Evolutionary conservation across 495 filamentous ascomycete species (phyloP), one percentile per base, ranked within the genome.

Genomic region (Terfezia claveryi): DNA sequence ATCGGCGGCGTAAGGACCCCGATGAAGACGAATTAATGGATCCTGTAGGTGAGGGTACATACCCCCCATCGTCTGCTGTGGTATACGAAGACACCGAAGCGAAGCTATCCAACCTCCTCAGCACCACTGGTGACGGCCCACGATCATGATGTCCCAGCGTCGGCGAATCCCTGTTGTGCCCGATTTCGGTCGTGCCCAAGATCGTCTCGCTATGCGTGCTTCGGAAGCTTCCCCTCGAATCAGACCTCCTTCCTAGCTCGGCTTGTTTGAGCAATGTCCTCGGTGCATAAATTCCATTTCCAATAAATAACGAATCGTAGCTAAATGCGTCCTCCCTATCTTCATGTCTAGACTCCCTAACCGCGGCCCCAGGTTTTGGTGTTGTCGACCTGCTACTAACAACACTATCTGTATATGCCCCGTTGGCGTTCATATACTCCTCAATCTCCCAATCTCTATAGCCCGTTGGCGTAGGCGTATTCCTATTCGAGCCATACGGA

Each of bases 311-410:
- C 62, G 92, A 78, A 63, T 96, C 85, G 59, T 98, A 98, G 65
- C 94, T 91, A 66, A 98, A 98, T 8, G 91, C 91, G 65, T 98
- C 91, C 60, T 88, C 82, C 14, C 91, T 84, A 66, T 96, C 89
- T 70, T 98, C 91, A 62, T 98, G 91, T 1, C 62, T 61, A 32
- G 50, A 51, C 23, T 51, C 50, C 12, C 50, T 20, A 16, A 17
- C 4, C 17, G 41, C 41, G 14, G 4, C 17, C 8, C 12, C 14
- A 14, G 41, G 41, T 9, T 9, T 46, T 5, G 41, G 41, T 46
- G 41, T 46, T 46, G 41, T 14, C 12, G 41, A 14, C 8, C 41
- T 14, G 41, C 41, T 46, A 20, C 41, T 46, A 20, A 14, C 41
- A 20, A 46, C 17, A 46, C 41, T 46, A 4, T 46, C 41, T 9